A percentile compares a stretch with the other conserved stretches of the same genome.
Evolutionary conservation across 768 basidiomycete genomes (phyloP).

Genomic region (Trametes maxima): DNA sequence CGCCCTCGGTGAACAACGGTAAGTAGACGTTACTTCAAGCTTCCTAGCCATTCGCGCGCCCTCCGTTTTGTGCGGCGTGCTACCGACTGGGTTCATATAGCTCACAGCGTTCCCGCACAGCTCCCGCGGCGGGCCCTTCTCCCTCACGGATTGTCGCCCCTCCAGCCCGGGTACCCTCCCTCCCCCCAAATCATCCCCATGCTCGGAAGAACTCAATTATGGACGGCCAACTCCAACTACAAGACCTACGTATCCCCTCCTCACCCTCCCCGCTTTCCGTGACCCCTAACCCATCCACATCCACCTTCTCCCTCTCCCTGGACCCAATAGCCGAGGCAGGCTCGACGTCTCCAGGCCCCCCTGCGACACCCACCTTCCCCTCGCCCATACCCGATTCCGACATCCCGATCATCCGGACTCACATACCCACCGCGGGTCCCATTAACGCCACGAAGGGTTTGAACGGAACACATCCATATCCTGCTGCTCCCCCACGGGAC

Average conservation of each 20-base stretch:
- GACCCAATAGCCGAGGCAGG: conserved; percentile 38
- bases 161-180: conserved; percentile 43
- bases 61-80: background rate
- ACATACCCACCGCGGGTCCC: conserved; percentile 15
- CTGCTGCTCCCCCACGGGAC: conserved; percentile 25
- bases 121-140: conserved; percentile 11
- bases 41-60: background rate
- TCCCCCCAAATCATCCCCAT: conserved; percentile 69
- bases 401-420: conserved; percentile 20
- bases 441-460: conserved; percentile 22
- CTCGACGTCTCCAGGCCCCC: conserved; percentile 29
- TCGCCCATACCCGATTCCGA: conserved; percentile 23
- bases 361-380: conserved; percentile 32
- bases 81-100: background rate
- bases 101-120: background rate
- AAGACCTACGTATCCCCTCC: conserved; percentile 27
- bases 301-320: conserved; percentile 37
- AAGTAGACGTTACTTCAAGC: background rate
- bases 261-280: conserved; percentile 24
- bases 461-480: conserved; percentile 38
- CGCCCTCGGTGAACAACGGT: background rate
- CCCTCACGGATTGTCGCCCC: conserved; percentile 39
- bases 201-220: conserved; percentile 73
- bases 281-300: conserved; percentile 35
- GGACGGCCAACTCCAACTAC: conserved; percentile 47